Base-by-base conservation (phyloP, 805 yeast genomes). In the Starmerella sp. region DNA sequence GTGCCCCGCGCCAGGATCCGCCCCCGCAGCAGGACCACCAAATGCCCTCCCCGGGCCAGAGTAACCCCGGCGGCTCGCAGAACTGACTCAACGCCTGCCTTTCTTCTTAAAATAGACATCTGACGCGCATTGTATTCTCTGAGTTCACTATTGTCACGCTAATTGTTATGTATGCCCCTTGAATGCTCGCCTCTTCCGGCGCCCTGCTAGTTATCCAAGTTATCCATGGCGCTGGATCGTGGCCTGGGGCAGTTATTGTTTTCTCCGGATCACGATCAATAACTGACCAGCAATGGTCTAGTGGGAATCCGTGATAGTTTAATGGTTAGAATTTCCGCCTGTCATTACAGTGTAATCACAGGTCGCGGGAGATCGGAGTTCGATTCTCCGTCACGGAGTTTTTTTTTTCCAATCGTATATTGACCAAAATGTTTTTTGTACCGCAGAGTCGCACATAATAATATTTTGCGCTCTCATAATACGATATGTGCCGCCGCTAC, bases 291-390 rank as follows among this genome's bases (percentile, higher is more conserved):
- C 8, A 6, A 14, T 37, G 41, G 41, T 14, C 15, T 37, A 39
- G 29, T 39, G 35, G 38, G 8, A 46, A 28, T 58, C 61, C 60
- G 51, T 51, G 60, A 53, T 58, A 60, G 62, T 58, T 57, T 58
- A 57, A 58, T 58, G 62, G 62, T 58, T 51, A 58, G 62, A 58
- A 58, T 58, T 59, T 58, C 60, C 61, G 61, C 61, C 61, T 58
- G 61, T 58, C 61, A 58, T 31, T 53, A 46, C 34, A 14, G 17
- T 32, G 13, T 10, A 53, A 37, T 50, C 14, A 39, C 60, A 57
- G 60, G 47, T 52, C 61, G 60, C 60, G 62, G 58, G 60, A 58
- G 62, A 58, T 58, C 62, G 58, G 60, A 57, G 62, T 58, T 58
- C 62, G 60, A 58, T 58, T 57, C 62, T 58, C 60, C 58, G 62